Evolutionary conservation across 108 stramenopile species (phyloP).

Genomic region (Schizochytrium sp.): DNA sequence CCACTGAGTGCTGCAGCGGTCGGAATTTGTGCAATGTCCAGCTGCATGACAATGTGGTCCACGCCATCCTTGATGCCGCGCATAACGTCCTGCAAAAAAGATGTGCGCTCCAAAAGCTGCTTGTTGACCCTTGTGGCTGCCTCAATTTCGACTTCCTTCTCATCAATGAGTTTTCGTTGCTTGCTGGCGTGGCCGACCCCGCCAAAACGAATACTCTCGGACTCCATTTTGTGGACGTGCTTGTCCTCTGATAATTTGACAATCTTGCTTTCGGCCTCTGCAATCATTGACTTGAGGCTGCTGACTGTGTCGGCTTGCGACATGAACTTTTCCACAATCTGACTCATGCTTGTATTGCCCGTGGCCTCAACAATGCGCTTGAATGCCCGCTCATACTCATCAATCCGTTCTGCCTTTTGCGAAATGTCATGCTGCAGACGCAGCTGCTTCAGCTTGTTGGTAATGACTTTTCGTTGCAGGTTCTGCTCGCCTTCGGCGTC

Average conservation of each 20-base stretch:
- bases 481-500: slow-evolving; percentile 11
- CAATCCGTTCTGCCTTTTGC: background rate
- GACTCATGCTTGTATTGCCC: background rate
- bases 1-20: background rate
- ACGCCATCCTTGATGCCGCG: slow-evolving; percentile 9
- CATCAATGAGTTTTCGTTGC: background rate
- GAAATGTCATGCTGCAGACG: background rate
- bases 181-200: background rate
- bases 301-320: background rate
- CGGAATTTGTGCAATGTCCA: background rate
- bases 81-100: background rate
- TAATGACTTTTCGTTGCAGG: background rate
- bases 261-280: background rate
- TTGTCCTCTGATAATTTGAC: background rate
- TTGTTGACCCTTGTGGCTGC: background rate
- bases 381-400: slow-evolving; percentile 1
- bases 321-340: slow-evolving; percentile 12
- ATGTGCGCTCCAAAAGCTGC: background rate
- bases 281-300: background rate
- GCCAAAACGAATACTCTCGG: background rate
- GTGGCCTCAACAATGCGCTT: slow-evolving; percentile 9
- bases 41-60: background rate
- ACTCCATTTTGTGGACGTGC: background rate
- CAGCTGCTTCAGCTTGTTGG: background rate
- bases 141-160: slow-evolving; percentile 12